Percentiles rank a stretch among this genome's conserved stretches.
Evolutionary conservation across 768 basidiomycete genomes (phyloP).

Genomic region (Serpula lacrymans): DNA sequence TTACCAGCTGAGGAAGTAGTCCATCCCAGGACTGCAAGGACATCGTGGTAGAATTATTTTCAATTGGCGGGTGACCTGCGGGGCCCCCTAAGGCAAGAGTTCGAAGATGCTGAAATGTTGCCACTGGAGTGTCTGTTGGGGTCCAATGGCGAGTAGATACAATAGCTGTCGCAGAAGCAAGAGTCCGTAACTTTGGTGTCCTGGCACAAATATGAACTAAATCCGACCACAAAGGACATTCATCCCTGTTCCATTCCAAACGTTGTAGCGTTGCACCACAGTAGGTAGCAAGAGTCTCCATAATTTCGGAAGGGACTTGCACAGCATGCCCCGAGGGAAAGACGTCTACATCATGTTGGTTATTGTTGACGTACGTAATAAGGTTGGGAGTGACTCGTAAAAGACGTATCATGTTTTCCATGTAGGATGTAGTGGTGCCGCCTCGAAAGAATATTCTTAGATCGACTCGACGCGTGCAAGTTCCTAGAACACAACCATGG

Average conservation of each 20-base stretch:
- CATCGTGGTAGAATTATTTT: constrained; percentile 17
- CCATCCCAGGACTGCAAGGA: constrained; percentile 38
- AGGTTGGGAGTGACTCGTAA: constrained; percentile 42
- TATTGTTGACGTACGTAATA: constrained; percentile 40
- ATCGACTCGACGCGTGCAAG: constrained; percentile 40
- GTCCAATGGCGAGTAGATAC: constrained; percentile 32
- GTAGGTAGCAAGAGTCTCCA: constrained; percentile 29
- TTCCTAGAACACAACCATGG: constrained; percentile 31
- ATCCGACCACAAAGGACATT: constrained; percentile 39
- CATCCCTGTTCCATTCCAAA: constrained; percentile 44
- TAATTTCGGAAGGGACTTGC: constrained; percentile 30
- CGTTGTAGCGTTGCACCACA: constrained; percentile 36
- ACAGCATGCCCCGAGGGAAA: constrained; percentile 18
- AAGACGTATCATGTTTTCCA: constrained; percentile 28
- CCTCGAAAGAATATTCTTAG: too few species aligned
- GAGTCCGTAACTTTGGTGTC: constrained; percentile 34
- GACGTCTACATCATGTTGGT: constrained; percentile 24
- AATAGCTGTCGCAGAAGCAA: constrained; percentile 39
- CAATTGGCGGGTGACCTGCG: constrained; percentile 5
- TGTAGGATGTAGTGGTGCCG: constrained; percentile 24
- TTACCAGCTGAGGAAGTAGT: constrained; percentile 35
- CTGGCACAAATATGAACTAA: constrained; percentile 33
- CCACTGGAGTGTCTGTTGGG: constrained; percentile 14
- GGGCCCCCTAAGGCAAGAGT: constrained; percentile 40
- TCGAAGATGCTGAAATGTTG: constrained; percentile 33